These are phyloP conservation scores for Mortierella antarctica DNA, from an alignment of 192 early-diverging fungal species.

Conservation along the genomic window DNA sequence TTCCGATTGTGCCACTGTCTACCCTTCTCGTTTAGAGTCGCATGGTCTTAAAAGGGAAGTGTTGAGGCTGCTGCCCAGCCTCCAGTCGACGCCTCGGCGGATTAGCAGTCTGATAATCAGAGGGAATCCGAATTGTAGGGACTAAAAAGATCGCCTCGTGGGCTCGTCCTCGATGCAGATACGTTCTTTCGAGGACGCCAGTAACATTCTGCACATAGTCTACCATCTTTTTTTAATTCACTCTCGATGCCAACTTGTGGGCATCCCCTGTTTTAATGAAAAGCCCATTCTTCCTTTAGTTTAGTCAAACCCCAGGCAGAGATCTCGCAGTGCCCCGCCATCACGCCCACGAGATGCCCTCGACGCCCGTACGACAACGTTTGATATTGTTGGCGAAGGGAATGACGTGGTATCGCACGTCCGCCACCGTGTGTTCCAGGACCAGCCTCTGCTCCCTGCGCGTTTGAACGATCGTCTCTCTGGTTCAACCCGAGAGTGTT, in stretches of 20 bases:
- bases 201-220: too few relatives aligned
- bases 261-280: background rate
- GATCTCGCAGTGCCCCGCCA: conserved; percentile 31
- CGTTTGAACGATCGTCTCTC: too few relatives aligned
- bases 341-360: background rate
- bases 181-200: too few relatives aligned
- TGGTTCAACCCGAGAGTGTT: too few relatives aligned
- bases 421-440: background rate
- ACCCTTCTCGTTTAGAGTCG: conserved; percentile 2
- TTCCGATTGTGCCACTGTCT: conserved; percentile 1
- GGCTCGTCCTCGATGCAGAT: background rate
- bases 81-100: too few relatives aligned
- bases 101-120: too few relatives aligned
- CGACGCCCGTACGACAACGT: background rate
- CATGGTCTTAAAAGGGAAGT: background rate
- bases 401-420: background rate
- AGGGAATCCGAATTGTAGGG: too few relatives aligned
- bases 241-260: background rate
- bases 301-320: conserved; percentile 35
- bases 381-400: background rate
- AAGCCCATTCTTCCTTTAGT: conserved; percentile 35
- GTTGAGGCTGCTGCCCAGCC: too few relatives aligned
- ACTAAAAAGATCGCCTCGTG: background rate
- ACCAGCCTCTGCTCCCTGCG: background rate
- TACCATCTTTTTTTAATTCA: background rate